A percentile compares a stretch with the other conserved stretches of the same genome.
phyloP scores from a whole-genome alignment of 805 yeast species.

The Priceomyces fermenticarens region DNA sequence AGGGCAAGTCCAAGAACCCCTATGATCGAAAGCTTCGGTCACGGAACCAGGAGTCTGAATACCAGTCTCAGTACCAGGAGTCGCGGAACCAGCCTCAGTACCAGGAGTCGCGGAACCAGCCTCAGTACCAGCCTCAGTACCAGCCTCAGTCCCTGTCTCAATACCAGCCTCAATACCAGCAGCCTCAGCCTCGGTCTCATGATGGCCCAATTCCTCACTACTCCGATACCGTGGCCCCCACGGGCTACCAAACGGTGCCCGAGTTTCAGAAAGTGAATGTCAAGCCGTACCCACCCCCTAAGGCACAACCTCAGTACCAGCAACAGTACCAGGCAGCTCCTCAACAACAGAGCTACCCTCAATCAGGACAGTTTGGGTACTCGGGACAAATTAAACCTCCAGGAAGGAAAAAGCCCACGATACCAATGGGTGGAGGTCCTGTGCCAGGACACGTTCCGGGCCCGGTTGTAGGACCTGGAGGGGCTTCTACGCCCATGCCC shows the following conservation, averaged over 20 bases:
- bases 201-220: background rate
- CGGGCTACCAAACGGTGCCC: conserved; percentile 3
- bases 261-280: conserved; percentile 2
- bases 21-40: too few relatives aligned
- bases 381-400: conserved; percentile 8
- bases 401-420: background rate
- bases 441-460: background rate
- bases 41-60: too few relatives aligned
- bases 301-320: background rate
- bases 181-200: background rate
- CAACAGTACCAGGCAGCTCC: conserved; percentile 10
- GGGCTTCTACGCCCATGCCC: too few relatives aligned
- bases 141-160: conserved; percentile 24
- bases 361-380: conserved; percentile 11
- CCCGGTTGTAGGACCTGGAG: too few relatives aligned
- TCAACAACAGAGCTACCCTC: conserved; percentile 13
- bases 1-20: too few relatives aligned
- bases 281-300: conserved; percentile 4
- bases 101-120: background rate
- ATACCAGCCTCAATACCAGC: conserved; percentile 18
- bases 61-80: conserved; percentile 5
- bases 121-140: background rate
- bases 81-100: conserved; percentile 28
- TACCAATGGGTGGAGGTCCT: too few relatives aligned
- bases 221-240: conserved; percentile 1